Conservation (phyloP, 1,284 basidiomycete species). For the Macrocybe sp. region DNA sequence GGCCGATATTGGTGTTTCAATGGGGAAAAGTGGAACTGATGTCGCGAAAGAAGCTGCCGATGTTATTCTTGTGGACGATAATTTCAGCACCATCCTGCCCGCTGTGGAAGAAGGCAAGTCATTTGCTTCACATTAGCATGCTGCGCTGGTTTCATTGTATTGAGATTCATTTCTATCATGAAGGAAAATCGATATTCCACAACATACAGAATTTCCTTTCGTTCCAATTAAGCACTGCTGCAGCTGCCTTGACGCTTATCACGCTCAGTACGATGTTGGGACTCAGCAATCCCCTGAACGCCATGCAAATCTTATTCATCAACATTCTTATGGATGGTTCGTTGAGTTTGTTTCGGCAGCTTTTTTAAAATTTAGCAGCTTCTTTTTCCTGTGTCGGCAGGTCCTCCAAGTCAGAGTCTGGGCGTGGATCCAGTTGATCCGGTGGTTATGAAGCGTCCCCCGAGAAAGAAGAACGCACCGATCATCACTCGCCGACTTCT, state of each 20-base stretch:
- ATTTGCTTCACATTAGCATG: background rate
- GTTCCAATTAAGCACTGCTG: conserved; percentile 96
- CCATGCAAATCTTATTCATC: conserved; percentile 99
- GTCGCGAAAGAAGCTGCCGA: conserved; percentile 98
- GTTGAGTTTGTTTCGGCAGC: conserved; percentile 16
- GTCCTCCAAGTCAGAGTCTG: conserved; percentile 93
- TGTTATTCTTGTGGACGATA: conserved; percentile 96
- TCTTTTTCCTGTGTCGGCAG: conserved; percentile 27
- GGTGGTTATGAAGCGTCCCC: conserved; percentile 86
- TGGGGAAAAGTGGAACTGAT: conserved; percentile 96
- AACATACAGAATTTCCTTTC: conserved; percentile 98
- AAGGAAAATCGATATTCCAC: conserved; percentile 95
- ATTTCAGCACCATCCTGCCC: conserved; percentile 91
- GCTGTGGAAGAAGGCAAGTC: conserved; percentile 89
- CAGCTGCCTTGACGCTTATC: conserved; percentile 92
- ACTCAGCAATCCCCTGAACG: conserved; percentile 89
- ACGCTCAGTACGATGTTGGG: conserved; percentile 89
- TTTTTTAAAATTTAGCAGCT: background rate
- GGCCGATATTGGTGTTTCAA: conserved; percentile 97
- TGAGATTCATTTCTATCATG: conserved; percentile 3
- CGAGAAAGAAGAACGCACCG: conserved; percentile 83
- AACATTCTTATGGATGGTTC: conserved; percentile 97
- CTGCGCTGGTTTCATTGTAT: conserved; percentile 1
- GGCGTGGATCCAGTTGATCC: conserved; percentile 96
- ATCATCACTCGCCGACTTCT: conserved; percentile 78